These are phyloP conservation scores for Penicillium sp. DNA, from an alignment of 2,329 filamentous ascomycete genomes.

Conservation along the genomic window DNA sequence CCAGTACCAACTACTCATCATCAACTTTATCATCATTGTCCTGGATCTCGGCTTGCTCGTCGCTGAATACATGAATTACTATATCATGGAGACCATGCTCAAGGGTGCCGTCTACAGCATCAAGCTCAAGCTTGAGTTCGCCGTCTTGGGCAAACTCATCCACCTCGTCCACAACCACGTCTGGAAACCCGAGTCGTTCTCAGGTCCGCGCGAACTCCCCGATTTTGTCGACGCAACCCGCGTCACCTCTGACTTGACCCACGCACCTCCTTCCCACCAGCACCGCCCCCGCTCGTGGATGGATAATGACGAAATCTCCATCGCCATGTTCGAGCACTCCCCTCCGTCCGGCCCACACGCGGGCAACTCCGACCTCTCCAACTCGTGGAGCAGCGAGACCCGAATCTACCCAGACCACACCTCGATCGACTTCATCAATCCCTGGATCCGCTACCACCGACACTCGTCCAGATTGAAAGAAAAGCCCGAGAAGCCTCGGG, in stretches of 20 bases:
- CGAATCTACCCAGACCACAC: conserved; percentile 22
- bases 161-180: conserved; percentile 40
- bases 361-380: conserved; percentile 24
- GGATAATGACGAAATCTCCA: conserved; percentile 38
- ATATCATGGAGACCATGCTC: conserved; percentile 48
- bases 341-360: conserved; percentile 19
- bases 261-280: conserved; percentile 27
- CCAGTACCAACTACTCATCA: conserved; percentile 50
- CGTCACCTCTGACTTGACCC: conserved; percentile 44
- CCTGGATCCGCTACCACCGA: conserved; percentile 12
- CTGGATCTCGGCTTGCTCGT: conserved; percentile 47
- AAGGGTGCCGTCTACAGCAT: conserved; percentile 50
- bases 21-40: conserved; percentile 50
- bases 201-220: conserved; percentile 32
- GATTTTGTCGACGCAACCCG: conserved; percentile 48
- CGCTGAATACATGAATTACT: conserved; percentile 45
- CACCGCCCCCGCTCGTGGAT: conserved; percentile 32
- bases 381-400: conserved; percentile 33
- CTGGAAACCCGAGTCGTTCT: conserved; percentile 39
- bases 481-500: conserved; percentile 11
- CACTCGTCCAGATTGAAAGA: conserved; percentile 7
- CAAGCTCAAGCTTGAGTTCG: conserved; percentile 52
- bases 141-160: conserved; percentile 47
- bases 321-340: conserved; percentile 40
- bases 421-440: conserved; percentile 26